phyloP scores from a whole-genome alignment of 2,329 filamentous ascomycete genomes.

The Verticillium nubilum region DNA sequence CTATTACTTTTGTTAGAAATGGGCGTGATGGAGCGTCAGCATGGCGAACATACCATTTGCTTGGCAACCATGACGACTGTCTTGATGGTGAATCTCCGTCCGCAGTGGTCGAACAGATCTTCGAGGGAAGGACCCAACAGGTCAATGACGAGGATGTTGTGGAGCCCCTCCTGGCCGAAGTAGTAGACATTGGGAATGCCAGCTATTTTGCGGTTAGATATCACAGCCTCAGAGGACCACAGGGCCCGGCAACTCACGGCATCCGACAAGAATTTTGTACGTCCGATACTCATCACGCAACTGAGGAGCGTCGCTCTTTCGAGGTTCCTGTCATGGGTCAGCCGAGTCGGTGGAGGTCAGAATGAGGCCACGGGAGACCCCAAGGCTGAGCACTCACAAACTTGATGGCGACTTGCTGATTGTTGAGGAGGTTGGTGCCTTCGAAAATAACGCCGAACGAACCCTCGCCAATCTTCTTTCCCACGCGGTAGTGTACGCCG shows the following conservation, averaged over 20 bases:
- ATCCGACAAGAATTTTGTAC: slow-evolving; percentile 98
- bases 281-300: slow-evolving; percentile 97
- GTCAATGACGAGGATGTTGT: slow-evolving; percentile 98
- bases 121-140: slow-evolving; percentile 91
- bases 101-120: slow-evolving; percentile 96
- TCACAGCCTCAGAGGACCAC: slow-evolving; percentile 15
- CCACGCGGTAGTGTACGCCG: slow-evolving; percentile 96
- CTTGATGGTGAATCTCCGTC: slow-evolving; percentile 90
- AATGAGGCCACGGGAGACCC: background rate
- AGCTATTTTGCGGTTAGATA: slow-evolving; percentile 46
- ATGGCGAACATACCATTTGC: slow-evolving; percentile 70
- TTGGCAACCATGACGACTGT: slow-evolving; percentile 99
- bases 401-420: slow-evolving; percentile 99
- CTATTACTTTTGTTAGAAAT: slow-evolving; percentile 30
- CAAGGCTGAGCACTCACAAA: slow-evolving; percentile 66
- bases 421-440: slow-evolving; percentile 96
- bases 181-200: slow-evolving; percentile 99
- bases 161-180: slow-evolving; percentile 95
- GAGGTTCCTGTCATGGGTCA: slow-evolving; percentile 66
- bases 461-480: slow-evolving; percentile 99
- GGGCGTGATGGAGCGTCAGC: background rate
- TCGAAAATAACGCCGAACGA: slow-evolving; percentile 99
- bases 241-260: slow-evolving; percentile 64
- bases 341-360: background rate
- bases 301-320: slow-evolving; percentile 97